Evolutionary conservation across 169 alveolate genomes (phyloP).

Genomic region (Plasmodium knowlesi): DNA sequence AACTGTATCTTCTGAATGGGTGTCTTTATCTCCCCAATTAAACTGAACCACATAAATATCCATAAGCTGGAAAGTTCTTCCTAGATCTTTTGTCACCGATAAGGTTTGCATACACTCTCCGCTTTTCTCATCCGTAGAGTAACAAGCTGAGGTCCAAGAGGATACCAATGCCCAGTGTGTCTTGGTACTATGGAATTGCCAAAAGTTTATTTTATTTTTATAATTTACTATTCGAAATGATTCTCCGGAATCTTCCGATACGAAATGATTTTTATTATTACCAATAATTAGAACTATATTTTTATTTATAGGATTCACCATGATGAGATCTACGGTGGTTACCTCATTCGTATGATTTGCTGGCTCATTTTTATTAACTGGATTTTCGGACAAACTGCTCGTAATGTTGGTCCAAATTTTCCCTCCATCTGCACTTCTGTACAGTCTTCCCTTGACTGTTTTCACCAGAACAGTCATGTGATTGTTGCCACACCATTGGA

Average conservation of each 20-base stretch:
- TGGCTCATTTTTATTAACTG: constrained; percentile 37
- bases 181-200: constrained; percentile 88
- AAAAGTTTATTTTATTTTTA: constrained; percentile 85
- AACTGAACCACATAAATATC: constrained; percentile 92
- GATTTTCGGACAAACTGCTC: constrained; percentile 74
- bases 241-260: constrained; percentile 84
- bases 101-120: constrained; percentile 91
- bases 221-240: constrained; percentile 83
- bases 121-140: constrained; percentile 74
- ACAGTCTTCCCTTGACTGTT: constrained; percentile 87
- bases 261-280: constrained; percentile 80
- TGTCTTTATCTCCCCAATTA: constrained; percentile 91
- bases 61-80: constrained; percentile 86
- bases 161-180: constrained; percentile 89
- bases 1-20: constrained; percentile 79
- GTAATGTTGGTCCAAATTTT: constrained; percentile 90
- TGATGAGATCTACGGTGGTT: constrained; percentile 81
- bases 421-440: constrained; percentile 88
- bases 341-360: constrained; percentile 24
- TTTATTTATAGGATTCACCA: constrained; percentile 84
- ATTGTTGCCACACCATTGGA: constrained; percentile 89
- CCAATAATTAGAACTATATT: constrained; percentile 86
- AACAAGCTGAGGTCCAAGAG: constrained; percentile 90
- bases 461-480: constrained; percentile 86
- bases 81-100: constrained; percentile 90